A percentile compares a stretch with the other conserved stretches of the same genome.
Conservation (phyloP, 2,329 filamentous ascomycete genomes). For the Blastomyces gilchristii region DNA sequence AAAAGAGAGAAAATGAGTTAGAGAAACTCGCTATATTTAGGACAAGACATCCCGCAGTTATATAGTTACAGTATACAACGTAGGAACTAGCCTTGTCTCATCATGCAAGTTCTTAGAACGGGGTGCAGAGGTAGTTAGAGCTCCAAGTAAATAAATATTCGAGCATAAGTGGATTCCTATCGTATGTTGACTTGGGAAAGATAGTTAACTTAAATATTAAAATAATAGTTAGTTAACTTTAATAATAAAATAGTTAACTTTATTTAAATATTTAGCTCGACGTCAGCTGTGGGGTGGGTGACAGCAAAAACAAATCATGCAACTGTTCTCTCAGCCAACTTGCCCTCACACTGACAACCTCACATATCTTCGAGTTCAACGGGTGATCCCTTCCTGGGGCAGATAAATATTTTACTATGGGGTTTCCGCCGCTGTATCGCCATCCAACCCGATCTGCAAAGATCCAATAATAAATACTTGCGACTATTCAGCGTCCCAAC, state of each 20-base stretch:
- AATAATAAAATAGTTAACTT: too few species aligned
- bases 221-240: too few species aligned
- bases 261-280: too few species aligned
- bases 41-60: too few species aligned
- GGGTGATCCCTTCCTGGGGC: neutral
- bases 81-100: neutral
- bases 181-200: too few species aligned
- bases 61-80: too few species aligned
- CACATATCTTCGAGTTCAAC: neutral
- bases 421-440: neutral
- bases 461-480: neutral
- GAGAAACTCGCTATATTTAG: too few species aligned
- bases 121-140: neutral
- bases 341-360: neutral
- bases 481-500: neutral
- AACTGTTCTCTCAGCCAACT: neutral
- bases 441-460: neutral
- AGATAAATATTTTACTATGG: constrained; percentile 3
- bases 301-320: neutral
- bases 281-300: too few species aligned
- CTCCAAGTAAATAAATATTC: neutral
- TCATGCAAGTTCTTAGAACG: neutral
- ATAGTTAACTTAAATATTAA: too few species aligned
- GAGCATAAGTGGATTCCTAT: neutral
- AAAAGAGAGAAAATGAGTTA: neutral